A percentile compares a stretch with the other conserved stretches of the same genome.
Evolutionary conservation across 2,329 filamentous ascomycete genomes (phyloP).

Genomic region (Aspergillus brunneoviolaceus): DNA sequence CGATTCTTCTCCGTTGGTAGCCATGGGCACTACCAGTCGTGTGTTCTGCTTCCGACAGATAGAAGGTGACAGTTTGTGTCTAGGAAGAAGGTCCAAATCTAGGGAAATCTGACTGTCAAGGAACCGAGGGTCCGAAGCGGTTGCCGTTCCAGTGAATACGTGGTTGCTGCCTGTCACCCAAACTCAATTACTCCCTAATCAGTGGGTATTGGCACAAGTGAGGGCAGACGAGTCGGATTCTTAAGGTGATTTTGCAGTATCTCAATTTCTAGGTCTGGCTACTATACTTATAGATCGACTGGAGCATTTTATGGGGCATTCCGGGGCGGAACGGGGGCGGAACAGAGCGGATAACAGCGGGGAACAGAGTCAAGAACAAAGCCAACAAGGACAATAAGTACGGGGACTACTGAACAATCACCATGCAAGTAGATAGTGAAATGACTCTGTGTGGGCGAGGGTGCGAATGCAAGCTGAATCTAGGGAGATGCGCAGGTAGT

Average conservation of each 20-base stretch:
- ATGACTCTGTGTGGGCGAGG: no score
- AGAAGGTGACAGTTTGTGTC: neutral
- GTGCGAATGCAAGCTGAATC: no score
- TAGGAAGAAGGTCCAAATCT: neutral
- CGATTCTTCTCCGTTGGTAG: constrained; percentile 14
- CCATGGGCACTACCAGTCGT: neutral
- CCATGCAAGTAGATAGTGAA: no score
- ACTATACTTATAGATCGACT: neutral
- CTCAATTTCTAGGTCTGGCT: no score
- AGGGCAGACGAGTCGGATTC: no score
- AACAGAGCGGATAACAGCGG: neutral
- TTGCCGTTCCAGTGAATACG: neutral
- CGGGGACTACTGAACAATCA: no score
- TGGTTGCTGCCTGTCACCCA: neutral
- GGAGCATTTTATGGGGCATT: neutral
- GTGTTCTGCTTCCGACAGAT: neutral
- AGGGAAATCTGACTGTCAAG: neutral
- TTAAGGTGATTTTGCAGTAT: no score
- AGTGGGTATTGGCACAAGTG: no score
- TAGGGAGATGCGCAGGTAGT: no score
- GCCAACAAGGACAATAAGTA: neutral
- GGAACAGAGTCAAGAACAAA: neutral
- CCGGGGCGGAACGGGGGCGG: neutral
- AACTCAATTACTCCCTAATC: neutral
- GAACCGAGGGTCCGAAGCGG: neutral